These are phyloP conservation scores for Beta macrorhiza DNA, from an alignment of 179 eudicot genomes.

Conservation along the genomic window DNA sequence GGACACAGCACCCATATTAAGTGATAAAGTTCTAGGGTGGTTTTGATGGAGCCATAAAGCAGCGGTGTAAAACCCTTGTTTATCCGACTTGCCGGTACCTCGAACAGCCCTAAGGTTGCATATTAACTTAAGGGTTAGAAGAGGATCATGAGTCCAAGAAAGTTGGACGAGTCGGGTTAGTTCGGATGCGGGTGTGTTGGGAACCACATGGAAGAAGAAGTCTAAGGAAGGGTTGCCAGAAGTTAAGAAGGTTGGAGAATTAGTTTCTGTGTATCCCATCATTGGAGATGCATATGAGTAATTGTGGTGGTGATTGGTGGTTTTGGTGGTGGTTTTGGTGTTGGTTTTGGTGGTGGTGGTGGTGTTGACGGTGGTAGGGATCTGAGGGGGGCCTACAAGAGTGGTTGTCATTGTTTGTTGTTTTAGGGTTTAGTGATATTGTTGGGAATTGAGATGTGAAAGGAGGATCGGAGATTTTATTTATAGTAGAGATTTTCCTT, in stretches of 20 bases:
- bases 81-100: slow-evolving; percentile 61
- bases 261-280: neutral
- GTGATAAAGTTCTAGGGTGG: slow-evolving; percentile 51
- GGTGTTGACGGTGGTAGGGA: neutral
- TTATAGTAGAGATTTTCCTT: no score
- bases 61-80: slow-evolving; percentile 42
- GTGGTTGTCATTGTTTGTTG: neutral
- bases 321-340: no score
- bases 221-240: slow-evolving; percentile 40
- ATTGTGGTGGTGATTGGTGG: no score
- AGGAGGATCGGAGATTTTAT: no score
- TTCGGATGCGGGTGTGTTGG: slow-evolving; percentile 21
- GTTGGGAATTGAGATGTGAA: neutral
- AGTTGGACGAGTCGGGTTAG: neutral
- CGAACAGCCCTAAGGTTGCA: slow-evolving; percentile 52
- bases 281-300: no score
- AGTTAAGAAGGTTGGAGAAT: neutral
- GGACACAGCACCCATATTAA: slow-evolving; percentile 27
- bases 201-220: slow-evolving; percentile 47
- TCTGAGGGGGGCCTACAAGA: neutral
- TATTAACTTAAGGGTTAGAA: slow-evolving; percentile 47
- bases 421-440: neutral
- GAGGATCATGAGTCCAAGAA: slow-evolving; percentile 44
- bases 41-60: slow-evolving; percentile 49
- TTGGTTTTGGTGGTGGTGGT: neutral